A percentile compares a stretch with the other conserved stretches of the same genome.
Conservation (phyloP, 2,329 filamentous ascomycete species). For the Neonectria neomacrospora region DNA sequence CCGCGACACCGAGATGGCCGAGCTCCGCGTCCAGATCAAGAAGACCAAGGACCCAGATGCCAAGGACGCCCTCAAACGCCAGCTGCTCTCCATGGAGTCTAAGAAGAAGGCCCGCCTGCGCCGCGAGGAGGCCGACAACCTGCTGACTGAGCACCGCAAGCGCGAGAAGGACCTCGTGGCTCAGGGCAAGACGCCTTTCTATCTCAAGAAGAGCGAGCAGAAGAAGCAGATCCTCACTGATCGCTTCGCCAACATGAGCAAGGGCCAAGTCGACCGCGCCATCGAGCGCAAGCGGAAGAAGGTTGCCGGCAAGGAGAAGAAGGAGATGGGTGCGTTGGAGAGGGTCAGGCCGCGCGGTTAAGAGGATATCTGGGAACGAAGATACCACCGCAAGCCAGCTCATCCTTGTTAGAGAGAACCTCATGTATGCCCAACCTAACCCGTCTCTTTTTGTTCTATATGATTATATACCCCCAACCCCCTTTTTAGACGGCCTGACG, state of each 20-base stretch:
- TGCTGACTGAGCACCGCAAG: conserved; percentile 80
- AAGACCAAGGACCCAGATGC: conserved; percentile 70
- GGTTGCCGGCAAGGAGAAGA: conserved; percentile 85
- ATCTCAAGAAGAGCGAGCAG: conserved; percentile 90
- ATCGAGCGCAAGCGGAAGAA: conserved; percentile 93
- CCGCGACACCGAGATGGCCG: conserved; percentile 81
- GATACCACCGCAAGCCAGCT: background rate
- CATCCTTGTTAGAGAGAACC: background rate
- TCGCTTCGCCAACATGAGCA: conserved; percentile 84
- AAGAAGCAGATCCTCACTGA: conserved; percentile 86
- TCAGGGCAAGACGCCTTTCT: conserved; percentile 93
- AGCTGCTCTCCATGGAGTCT: conserved; percentile 82
- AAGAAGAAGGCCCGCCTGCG: conserved; percentile 75
- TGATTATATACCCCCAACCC: conserved; percentile 21
- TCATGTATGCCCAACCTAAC: conserved; percentile 6
- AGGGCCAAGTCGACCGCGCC: conserved; percentile 82
- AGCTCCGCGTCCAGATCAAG: conserved; percentile 75
- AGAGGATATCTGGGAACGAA: background rate
- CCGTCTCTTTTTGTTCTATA: conserved; percentile 22
- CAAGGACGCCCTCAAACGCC: conserved; percentile 77
- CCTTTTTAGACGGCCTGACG: conserved; percentile 19
- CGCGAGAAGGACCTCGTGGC: conserved; percentile 86
- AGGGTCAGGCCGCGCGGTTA: conserved; percentile 41
- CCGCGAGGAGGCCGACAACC: conserved; percentile 75
- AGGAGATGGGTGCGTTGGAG: conserved; percentile 65